phyloP scores from a whole-genome alignment of 768 basidiomycete species.

The Rhodotorula diobovata region DNA sequence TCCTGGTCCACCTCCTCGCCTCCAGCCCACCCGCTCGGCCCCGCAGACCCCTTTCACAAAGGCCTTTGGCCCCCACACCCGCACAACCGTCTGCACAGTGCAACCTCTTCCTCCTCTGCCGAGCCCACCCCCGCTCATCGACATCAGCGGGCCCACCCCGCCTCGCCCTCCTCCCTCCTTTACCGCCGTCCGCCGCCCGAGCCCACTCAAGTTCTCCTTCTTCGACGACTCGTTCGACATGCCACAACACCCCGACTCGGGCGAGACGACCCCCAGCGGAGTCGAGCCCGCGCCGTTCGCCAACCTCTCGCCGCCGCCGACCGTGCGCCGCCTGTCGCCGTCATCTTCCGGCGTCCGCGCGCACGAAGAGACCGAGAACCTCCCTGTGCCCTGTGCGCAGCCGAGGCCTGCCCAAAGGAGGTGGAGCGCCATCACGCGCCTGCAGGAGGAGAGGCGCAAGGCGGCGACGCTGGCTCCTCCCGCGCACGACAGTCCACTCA shows the following conservation, averaged over 20 bases:
- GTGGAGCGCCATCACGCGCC: slow-evolving; percentile 13
- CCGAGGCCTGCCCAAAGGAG: neutral
- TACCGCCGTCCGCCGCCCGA: neutral
- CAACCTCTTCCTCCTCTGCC: neutral
- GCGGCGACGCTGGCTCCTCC: slow-evolving; percentile 4
- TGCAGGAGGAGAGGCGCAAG: slow-evolving; percentile 34
- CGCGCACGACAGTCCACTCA: neutral
- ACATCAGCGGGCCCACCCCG: neutral
- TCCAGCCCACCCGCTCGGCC: neutral
- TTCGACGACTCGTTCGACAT: slow-evolving; percentile 20
- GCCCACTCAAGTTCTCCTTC: slow-evolving; percentile 19
- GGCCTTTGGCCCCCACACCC: neutral
- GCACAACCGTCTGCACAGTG: neutral
- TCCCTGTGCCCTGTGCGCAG: neutral
- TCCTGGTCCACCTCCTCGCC: neutral
- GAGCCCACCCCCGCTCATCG: neutral
- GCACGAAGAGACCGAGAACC: neutral
- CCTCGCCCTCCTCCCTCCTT: neutral
- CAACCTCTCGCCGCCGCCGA: neutral
- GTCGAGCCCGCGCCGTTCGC: neutral
- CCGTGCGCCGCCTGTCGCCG: neutral
- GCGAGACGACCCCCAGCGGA: neutral
- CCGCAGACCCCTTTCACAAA: neutral
- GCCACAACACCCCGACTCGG: neutral
- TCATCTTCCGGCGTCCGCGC: neutral